Evolutionary conservation across 192 early-diverging fungal genomes (phyloP).

Genomic region (Geranomyces variabilis): DNA sequence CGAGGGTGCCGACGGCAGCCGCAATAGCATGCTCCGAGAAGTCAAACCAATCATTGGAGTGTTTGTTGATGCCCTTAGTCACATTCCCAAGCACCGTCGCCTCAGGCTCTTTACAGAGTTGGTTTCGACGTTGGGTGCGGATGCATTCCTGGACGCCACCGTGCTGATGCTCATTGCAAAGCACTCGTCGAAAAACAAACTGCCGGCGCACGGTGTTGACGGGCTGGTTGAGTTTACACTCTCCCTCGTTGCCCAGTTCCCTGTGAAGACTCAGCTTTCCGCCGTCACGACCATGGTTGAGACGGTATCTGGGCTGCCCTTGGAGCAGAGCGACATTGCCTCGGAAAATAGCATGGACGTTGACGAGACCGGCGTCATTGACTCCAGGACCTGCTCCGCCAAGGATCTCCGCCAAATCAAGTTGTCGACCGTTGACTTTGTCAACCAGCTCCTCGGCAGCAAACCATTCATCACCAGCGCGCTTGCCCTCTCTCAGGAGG

Average conservation of each 20-base stretch:
- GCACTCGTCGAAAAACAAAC: constrained; percentile 60
- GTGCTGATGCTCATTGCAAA: constrained; percentile 73
- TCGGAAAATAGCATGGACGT: constrained; percentile 3
- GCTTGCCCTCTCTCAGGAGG: constrained; percentile 35
- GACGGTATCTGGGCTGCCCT: constrained; percentile 20
- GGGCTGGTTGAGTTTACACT: constrained; percentile 76
- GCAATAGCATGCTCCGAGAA: constrained; percentile 27
- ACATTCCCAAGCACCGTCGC: constrained; percentile 92
- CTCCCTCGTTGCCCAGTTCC: constrained; percentile 71
- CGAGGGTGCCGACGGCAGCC: constrained; percentile 4
- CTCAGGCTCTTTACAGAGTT: constrained; percentile 83
- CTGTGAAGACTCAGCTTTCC: constrained; percentile 66
- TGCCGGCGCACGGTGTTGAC: constrained; percentile 59
- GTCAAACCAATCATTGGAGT: constrained; percentile 82
- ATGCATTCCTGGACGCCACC: constrained; percentile 73
- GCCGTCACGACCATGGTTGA: constrained; percentile 62
- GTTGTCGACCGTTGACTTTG: constrained; percentile 59
- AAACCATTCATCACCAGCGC: constrained; percentile 58
- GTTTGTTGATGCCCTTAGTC: constrained; percentile 88
- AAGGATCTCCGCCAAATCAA: constrained; percentile 72
- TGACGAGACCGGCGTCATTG: constrained; percentile 7
- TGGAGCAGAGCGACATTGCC: constrained; percentile 22
- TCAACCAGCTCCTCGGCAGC: constrained; percentile 52
- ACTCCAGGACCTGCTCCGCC: background rate
- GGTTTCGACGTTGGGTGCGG: constrained; percentile 76